Percentiles rank a stretch among this genome's conserved stretches.
Conservation (phyloP, 139 green algal genomes). For the Micractinium conductrix region DNA sequence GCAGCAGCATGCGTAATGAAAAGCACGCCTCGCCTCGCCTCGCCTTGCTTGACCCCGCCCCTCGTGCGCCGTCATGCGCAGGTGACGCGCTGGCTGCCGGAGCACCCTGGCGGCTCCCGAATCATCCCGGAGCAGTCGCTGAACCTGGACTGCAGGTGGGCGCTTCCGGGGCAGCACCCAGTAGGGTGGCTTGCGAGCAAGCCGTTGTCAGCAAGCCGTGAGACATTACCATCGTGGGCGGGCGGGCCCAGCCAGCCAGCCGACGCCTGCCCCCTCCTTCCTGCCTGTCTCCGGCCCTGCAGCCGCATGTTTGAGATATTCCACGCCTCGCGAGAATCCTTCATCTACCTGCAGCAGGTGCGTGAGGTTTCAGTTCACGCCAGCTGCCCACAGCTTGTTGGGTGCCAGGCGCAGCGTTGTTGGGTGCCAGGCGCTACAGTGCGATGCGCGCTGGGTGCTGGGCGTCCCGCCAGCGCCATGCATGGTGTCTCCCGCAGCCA, state of each 20-base stretch:
- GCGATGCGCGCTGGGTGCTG: too few species aligned
- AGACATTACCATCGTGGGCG: background rate
- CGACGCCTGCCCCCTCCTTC: too few species aligned
- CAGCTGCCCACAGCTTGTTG: too few species aligned
- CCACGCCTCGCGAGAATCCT: slow-evolving; percentile 67
- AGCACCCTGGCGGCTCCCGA: slow-evolving; percentile 72
- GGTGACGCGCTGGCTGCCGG: slow-evolving; percentile 43
- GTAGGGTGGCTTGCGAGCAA: background rate
- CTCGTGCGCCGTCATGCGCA: background rate
- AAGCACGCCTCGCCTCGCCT: too few species aligned
- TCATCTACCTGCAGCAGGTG: slow-evolving; percentile 78
- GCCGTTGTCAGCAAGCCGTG: background rate
- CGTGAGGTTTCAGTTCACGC: too few species aligned
- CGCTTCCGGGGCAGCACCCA: background rate
- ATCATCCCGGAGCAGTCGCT: slow-evolving; percentile 79
- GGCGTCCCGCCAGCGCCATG: too few species aligned
- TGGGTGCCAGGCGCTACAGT: too few species aligned
- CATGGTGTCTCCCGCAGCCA: background rate
- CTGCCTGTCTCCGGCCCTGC: background rate
- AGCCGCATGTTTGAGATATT: slow-evolving; percentile 65
- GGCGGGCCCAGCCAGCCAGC: too few species aligned
- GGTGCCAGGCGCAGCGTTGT: too few species aligned
- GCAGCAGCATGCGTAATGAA: too few species aligned
- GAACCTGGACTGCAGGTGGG: slow-evolving; percentile 64
- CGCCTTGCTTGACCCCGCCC: too few species aligned